phyloP scores from a whole-genome alignment of 1,284 basidiomycete genomes.

The Austroboletus niveus region DNA sequence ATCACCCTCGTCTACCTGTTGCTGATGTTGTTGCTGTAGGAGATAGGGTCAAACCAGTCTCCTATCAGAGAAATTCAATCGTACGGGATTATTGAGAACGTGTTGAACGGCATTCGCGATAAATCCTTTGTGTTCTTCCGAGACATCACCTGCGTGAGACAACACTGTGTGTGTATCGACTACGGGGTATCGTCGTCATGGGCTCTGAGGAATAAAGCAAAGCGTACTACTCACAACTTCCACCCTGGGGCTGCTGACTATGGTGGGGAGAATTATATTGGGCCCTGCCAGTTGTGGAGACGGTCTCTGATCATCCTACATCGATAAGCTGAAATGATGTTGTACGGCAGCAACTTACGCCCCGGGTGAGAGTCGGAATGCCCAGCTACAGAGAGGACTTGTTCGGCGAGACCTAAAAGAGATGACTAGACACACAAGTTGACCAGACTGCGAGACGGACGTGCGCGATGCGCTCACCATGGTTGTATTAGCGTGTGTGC shows the following conservation, averaged over 20 bases:
- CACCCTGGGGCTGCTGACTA: slow-evolving; percentile 23
- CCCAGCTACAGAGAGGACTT: slow-evolving; percentile 38
- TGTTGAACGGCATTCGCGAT: slow-evolving; percentile 24
- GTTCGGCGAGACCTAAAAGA: slow-evolving; percentile 66
- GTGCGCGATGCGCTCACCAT: neutral
- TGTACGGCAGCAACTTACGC: slow-evolving; percentile 14
- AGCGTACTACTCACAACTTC: slow-evolving; percentile 33
- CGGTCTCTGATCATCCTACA: slow-evolving; percentile 16
- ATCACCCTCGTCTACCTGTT: too few relatives aligned
- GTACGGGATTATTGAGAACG: slow-evolving; percentile 23
- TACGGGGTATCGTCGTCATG: slow-evolving; percentile 27
- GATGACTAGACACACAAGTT: slow-evolving; percentile 44
- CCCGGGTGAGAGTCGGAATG: slow-evolving; percentile 34
- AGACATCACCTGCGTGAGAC: slow-evolving; percentile 33
- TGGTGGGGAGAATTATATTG: slow-evolving; percentile 57
- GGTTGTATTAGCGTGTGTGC: neutral
- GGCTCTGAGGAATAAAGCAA: neutral
- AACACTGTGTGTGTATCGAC: slow-evolving; percentile 62
- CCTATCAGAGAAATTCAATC: neutral
- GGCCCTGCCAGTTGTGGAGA: slow-evolving; percentile 54
- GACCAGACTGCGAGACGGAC: neutral
- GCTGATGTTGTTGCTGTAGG: too few relatives aligned
- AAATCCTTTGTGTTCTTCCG: slow-evolving; percentile 9
- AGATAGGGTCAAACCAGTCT: too few relatives aligned
- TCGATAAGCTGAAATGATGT: slow-evolving; percentile 7